A percentile compares a stretch with the other conserved stretches of the same genome.
phyloP scores from a whole-genome alignment of 2,329 filamentous ascomycete genomes.

The Trichoderma cornu-damae region DNA sequence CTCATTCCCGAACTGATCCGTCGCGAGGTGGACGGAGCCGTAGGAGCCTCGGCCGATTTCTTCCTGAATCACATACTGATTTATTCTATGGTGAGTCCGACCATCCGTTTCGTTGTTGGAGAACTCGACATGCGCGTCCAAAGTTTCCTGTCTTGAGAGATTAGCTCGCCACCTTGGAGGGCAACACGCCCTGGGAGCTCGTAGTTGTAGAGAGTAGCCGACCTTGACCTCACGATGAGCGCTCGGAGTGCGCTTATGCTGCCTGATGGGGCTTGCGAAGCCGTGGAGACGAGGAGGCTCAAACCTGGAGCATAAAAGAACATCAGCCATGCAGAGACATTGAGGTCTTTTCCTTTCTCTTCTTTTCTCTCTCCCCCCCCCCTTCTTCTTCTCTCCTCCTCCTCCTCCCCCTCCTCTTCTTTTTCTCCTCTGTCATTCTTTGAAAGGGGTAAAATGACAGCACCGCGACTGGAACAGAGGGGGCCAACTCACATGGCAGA shows the following conservation, averaged over 20 bases:
- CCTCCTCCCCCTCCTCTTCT: too few species aligned
- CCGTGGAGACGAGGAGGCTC: conserved; percentile 37
- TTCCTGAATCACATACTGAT: conserved; percentile 89
- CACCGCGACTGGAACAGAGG: neutral
- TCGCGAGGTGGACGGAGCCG: conserved; percentile 84
- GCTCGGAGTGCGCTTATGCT: conserved; percentile 54
- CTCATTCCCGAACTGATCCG: conserved; percentile 87
- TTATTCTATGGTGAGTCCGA: conserved; percentile 76
- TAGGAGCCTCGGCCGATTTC: conserved; percentile 97
- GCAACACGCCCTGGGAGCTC: neutral
- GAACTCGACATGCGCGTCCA: conserved; percentile 84
- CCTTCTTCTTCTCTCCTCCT: too few species aligned
- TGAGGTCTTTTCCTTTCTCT: neutral
- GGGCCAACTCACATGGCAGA: conserved; percentile 36
- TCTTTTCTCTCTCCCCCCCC: too few species aligned
- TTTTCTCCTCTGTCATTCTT: neutral
- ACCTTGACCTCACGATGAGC: conserved; percentile 56
- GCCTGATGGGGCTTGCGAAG: conserved; percentile 51
- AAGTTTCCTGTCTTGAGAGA: conserved; percentile 64
- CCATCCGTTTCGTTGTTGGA: conserved; percentile 80
- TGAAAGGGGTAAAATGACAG: too few species aligned
- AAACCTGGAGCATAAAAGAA: conserved; percentile 32
- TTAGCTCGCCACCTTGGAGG: conserved; percentile 17
- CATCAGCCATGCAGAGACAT: neutral
- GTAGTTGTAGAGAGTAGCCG: neutral